These are phyloP conservation scores for Arabis alpina DNA, from an alignment of 345 rosid species.

Conservation along the genomic window DNA sequence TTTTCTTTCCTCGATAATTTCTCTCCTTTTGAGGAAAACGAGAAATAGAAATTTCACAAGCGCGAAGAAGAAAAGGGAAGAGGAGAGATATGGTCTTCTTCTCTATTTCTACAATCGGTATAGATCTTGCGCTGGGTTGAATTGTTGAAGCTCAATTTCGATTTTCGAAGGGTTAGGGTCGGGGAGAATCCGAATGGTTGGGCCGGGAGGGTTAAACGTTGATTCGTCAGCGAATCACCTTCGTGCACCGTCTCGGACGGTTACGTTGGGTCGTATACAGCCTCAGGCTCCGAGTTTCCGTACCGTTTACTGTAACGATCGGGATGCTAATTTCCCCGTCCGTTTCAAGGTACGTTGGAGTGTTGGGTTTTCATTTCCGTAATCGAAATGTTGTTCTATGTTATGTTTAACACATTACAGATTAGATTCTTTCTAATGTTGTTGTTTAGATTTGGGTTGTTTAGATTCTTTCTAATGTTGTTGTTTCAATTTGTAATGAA, in stretches of 20 bases:
- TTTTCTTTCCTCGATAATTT: not conserved
- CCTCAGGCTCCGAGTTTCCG: conserved; percentile 91
- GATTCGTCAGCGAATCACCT: conserved; percentile 44
- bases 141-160: not conserved
- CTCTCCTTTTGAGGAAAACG: not conserved
- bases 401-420: not conserved
- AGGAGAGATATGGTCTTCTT: conserved; percentile 19
- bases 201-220: conserved; percentile 53
- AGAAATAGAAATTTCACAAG: conserved; percentile 10
- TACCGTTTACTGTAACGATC: conserved; percentile 87
- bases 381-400: not conserved
- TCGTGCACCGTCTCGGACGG: conserved; percentile 57
- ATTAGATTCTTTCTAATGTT: not conserved
- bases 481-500: not conserved
- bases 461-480: not conserved
- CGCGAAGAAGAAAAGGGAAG: conserved; percentile 15
- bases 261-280: conserved; percentile 82
- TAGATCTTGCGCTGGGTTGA: conserved; percentile 26
- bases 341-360: conserved; percentile 80
- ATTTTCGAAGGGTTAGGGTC: conserved; percentile 21
- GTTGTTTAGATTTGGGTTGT: not conserved
- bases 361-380: not conserved
- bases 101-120: conserved; percentile 28
- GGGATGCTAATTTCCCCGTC: conserved; percentile 75
- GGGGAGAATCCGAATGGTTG: conserved; percentile 42